Conservation (phyloP, 1,284 basidiomycete genomes). For the Irpex lacteus region DNA sequence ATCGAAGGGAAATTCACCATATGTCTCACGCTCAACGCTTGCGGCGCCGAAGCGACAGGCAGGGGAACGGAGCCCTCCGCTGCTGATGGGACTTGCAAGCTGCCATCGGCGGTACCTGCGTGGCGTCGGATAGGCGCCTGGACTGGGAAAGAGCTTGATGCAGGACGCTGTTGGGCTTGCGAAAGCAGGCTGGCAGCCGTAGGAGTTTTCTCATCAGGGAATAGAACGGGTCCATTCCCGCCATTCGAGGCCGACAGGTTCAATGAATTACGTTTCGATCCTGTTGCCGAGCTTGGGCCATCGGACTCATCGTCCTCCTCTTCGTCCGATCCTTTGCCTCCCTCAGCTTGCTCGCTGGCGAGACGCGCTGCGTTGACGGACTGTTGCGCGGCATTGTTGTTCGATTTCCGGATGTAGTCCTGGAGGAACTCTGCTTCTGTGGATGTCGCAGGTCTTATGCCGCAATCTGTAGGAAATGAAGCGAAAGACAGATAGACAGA, state of each 20-base stretch:
- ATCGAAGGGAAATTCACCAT: constrained; percentile 79
- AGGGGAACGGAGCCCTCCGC: constrained; percentile 42
- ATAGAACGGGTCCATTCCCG: constrained; percentile 54
- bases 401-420: constrained; percentile 85
- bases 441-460: constrained; percentile 82
- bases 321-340: constrained; percentile 63
- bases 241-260: constrained; percentile 51
- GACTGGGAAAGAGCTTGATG: constrained; percentile 52
- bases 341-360: constrained; percentile 61
- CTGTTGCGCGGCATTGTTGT: constrained; percentile 74
- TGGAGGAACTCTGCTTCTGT: constrained; percentile 89
- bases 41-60: constrained; percentile 31
- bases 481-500: constrained; percentile 22
- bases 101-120: constrained; percentile 51
- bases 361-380: constrained; percentile 69
- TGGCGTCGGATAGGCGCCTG: constrained; percentile 76
- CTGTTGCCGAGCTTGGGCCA: constrained; percentile 55
- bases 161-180: constrained; percentile 65
- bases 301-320: constrained; percentile 84
- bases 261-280: constrained; percentile 73
- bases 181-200: constrained; percentile 74
- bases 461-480: constrained; percentile 61
- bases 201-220: constrained; percentile 75
- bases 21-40: constrained; percentile 67
- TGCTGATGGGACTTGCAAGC: constrained; percentile 46